Conservation (phyloP, 2,329 filamentous ascomycete species). For the Fusarium falciforme region DNA sequence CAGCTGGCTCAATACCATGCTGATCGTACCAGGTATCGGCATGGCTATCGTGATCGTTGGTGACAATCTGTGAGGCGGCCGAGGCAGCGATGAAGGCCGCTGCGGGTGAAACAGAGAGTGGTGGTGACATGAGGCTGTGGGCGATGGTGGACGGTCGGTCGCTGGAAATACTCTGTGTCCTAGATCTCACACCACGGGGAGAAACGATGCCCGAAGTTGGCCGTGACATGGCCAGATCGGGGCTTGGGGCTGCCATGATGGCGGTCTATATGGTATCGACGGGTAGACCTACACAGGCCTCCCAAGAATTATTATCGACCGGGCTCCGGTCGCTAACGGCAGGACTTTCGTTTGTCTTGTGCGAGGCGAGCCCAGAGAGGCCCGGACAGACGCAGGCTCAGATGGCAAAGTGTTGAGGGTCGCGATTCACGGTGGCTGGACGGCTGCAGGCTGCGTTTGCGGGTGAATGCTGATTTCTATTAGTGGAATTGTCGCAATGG, state of each 20-base stretch:
- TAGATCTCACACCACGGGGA: slow-evolving; percentile 55
- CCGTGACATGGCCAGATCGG: slow-evolving; percentile 46
- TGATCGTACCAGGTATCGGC: slow-evolving; percentile 77
- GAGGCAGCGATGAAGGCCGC: slow-evolving; percentile 89
- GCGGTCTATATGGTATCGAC: slow-evolving; percentile 37
- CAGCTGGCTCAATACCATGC: slow-evolving; percentile 72
- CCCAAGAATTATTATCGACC: slow-evolving; percentile 28
- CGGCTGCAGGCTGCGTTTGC: slow-evolving; percentile 16
- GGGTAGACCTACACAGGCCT: slow-evolving; percentile 39
- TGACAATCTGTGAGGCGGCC: slow-evolving; percentile 91
- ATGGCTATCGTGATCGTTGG: slow-evolving; percentile 84
- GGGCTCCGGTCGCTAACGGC: slow-evolving; percentile 25
- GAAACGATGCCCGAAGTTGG: slow-evolving; percentile 50
- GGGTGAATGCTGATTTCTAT: slow-evolving; percentile 38
- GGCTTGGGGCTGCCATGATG: slow-evolving; percentile 44
- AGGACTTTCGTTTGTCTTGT: slow-evolving; percentile 32
- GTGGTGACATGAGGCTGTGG: slow-evolving; percentile 73
- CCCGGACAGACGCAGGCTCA: slow-evolving; percentile 27
- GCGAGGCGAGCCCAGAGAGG: slow-evolving; percentile 32
- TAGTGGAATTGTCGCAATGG: slow-evolving; percentile 33
- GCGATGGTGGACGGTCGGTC: slow-evolving; percentile 73
- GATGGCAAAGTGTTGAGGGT: slow-evolving; percentile 21
- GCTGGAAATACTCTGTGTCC: slow-evolving; percentile 76
- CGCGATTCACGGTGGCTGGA: slow-evolving; percentile 32
- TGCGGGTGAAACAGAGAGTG: slow-evolving; percentile 76